Percentiles rank a stretch among this genome's conserved stretches.
phyloP scores from a whole-genome alignment of 2,329 filamentous ascomycete species.

The Clathrospora elynae region DNA sequence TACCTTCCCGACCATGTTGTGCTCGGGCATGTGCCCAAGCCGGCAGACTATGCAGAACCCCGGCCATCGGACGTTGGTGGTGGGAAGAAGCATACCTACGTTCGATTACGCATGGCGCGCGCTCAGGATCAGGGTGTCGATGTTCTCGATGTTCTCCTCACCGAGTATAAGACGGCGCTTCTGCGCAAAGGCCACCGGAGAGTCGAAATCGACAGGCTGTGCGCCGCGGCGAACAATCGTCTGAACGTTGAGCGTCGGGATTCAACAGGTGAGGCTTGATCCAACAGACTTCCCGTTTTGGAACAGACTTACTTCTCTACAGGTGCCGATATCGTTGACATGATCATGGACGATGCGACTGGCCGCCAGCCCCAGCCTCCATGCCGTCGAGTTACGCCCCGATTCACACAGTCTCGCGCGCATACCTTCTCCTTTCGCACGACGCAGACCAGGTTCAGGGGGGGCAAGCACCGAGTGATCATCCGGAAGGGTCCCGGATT shows the following conservation, averaged over 20 bases:
- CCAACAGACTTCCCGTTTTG: not conserved
- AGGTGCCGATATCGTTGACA: slow-evolving; percentile 35
- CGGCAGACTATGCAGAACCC: slow-evolving; percentile 16
- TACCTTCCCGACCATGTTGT: slow-evolving; percentile 38
- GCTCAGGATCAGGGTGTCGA: slow-evolving; percentile 36
- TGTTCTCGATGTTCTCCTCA: slow-evolving; percentile 34
- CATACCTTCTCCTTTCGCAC: too few species aligned
- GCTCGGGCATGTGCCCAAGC: slow-evolving; percentile 25
- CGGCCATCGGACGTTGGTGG: slow-evolving; percentile 9
- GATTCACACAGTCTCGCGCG: not conserved
- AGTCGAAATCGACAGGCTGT: slow-evolving; percentile 23
- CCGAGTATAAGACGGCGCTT: slow-evolving; percentile 26
- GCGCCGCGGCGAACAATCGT: slow-evolving; percentile 16
- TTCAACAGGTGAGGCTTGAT: slow-evolving; percentile 18
- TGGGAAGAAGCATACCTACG: slow-evolving; percentile 14
- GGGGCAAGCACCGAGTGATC: not conserved
- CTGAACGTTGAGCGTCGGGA: slow-evolving; percentile 26
- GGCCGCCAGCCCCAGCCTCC: not conserved
- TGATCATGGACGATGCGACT: slow-evolving; percentile 31
- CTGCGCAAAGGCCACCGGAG: slow-evolving; percentile 26
- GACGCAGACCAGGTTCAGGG: not conserved
- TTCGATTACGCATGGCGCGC: slow-evolving; percentile 33
- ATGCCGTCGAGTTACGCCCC: not conserved
- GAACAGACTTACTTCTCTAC: not conserved
- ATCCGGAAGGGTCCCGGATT: not conserved